Base-by-base conservation (phyloP, 345 rosid species). In the Gossypium bickii region DNA sequence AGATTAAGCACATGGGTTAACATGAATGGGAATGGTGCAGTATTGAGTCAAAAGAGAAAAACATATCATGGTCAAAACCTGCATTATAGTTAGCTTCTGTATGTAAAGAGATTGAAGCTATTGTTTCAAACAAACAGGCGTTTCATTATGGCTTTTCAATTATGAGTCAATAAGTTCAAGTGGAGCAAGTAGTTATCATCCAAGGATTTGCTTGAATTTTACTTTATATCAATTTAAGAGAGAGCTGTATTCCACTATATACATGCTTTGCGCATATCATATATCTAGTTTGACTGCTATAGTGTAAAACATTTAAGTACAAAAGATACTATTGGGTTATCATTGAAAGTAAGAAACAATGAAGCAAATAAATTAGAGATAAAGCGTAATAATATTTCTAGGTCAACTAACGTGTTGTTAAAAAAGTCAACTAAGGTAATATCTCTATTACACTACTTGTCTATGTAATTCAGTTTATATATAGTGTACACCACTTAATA, bases 91-190 rank as follows among this genome's bases (percentile, higher is more conserved):
- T 68, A 25, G 13, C 43, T 20, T 47, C n/a, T 47, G 22, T 47
- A 45, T 24, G 24, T n/a, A 57, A 22, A 22, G 55, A 67, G 55
- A 47, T 67, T 45, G 20, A 24, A 47, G 53, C 24, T n/a, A 47
- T 22, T 45, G 71, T 67, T 68, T 68, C 57, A 49, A 48, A 68
- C 17, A 29, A 29, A 29, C 48, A 55, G 15, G 24, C 38, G 12
- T 41, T 67, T 67, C 71, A 47, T 67, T 22, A 47, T 67, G 55
- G 12, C 18, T 47, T 47, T 67, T 47, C 71, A 67, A 22, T 67
- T 12, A 47, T 47, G 56, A 67, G 22, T 20, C 34, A 66, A 45
- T 53, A 44, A 66, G 53, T 66, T 64, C 29, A 66, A 66, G 70
- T 66, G 70, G 70, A 43, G 12, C 52, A 43, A 43, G 70, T 20